Percentiles rank a stretch among this genome's conserved stretches.
phyloP scores from a whole-genome alignment of 495 filamentous ascomycete species.

The Aspergillus panamensis region DNA sequence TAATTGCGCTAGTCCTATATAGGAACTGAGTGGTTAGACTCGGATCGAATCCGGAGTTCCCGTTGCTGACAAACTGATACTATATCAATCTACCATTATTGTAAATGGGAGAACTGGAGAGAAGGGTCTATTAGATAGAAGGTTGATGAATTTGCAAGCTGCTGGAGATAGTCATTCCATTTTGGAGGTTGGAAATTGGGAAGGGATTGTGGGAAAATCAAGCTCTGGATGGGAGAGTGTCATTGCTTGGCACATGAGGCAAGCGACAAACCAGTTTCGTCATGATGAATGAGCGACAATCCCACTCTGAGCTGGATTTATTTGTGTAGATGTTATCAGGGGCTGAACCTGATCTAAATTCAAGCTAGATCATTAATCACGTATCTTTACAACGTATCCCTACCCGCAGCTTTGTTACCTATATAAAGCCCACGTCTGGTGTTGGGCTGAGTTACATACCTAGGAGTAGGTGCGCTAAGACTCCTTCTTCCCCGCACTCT shows the following conservation, averaged over 20 bases:
- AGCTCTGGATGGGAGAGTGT: not conserved
- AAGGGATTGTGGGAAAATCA: not conserved
- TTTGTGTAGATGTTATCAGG: not conserved
- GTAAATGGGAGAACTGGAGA: too few relatives aligned
- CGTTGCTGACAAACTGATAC: not conserved
- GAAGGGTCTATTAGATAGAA: too few relatives aligned
- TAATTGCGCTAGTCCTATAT: constrained; percentile 8
- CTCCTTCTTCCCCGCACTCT: constrained; percentile 22
- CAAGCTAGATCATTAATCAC: not conserved
- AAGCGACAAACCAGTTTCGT: constrained; percentile 7
- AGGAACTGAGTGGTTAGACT: not conserved
- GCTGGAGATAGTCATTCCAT: too few relatives aligned
- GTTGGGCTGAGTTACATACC: not conserved
- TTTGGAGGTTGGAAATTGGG: not conserved
- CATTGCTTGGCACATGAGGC: not conserved
- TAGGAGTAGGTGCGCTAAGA: constrained; percentile 6
- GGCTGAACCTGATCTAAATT: not conserved
- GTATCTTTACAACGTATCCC: not conserved
- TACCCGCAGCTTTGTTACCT: not conserved
- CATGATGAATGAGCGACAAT: not conserved
- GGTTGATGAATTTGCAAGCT: too few relatives aligned
- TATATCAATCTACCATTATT: too few relatives aligned
- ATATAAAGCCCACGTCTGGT: not conserved
- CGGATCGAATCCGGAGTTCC: not conserved
- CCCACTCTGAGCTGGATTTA: not conserved